These are phyloP conservation scores for Quercus gilva DNA, from an alignment of 306 rosid genomes.

Conservation along the genomic window DNA sequence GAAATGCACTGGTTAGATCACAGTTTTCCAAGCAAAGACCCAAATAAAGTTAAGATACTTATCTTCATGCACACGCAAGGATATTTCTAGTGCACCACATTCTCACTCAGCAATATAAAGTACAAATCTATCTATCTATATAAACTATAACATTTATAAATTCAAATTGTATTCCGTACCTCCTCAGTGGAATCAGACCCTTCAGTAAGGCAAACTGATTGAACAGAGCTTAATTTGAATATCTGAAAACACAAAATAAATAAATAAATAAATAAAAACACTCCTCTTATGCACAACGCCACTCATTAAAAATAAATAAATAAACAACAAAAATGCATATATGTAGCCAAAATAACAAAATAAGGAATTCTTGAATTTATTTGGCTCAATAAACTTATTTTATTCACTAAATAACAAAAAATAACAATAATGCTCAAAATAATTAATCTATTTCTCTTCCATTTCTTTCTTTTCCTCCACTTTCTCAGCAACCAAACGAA, in stretches of 20 bases:
- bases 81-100: not conserved
- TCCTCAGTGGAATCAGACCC: constrained; percentile 40
- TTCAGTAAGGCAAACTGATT: constrained; percentile 65
- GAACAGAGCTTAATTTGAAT: constrained; percentile 61
- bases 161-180: constrained; percentile 38
- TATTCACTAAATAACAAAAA: not conserved
- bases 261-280: constrained; percentile 4
- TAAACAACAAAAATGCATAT: not conserved
- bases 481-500: constrained; percentile 5
- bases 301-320: not conserved
- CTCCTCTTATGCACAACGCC: not conserved
- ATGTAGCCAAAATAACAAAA: not conserved
- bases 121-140: not conserved
- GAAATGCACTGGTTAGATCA: not conserved
- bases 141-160: not conserved
- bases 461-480: not conserved
- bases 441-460: not conserved
- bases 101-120: not conserved
- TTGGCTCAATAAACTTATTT: not conserved
- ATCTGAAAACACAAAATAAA: constrained; percentile 46
- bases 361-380: not conserved
- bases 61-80: not conserved
- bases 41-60: not conserved
- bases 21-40: not conserved
- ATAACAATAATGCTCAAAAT: constrained; percentile 1